These are phyloP conservation scores for Stephania japonica DNA, from an alignment of 164 flowering plant genomes.

Conservation along the genomic window DNA sequence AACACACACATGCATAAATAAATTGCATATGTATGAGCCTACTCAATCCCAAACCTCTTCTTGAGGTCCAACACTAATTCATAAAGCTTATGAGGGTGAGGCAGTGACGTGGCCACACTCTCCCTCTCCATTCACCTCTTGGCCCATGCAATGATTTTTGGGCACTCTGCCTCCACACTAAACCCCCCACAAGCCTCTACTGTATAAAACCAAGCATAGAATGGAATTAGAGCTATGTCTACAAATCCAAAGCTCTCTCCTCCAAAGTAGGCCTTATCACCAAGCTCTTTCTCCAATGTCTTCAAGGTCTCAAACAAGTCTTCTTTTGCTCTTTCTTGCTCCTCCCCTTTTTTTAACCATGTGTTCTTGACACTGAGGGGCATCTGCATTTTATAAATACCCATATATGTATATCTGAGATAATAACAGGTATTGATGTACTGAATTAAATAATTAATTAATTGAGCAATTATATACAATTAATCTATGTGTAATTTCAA, in stretches of 20 bases:
- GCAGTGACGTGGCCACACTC: slow-evolving; percentile 11
- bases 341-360: slow-evolving; percentile 7
- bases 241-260: slow-evolving; percentile 15
- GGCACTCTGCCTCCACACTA: slow-evolving; percentile 9
- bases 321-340: slow-evolving; percentile 7
- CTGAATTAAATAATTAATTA: too few species aligned
- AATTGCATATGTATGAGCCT: neutral
- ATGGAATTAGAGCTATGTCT: slow-evolving; percentile 10
- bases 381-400: neutral
- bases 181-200: slow-evolving; percentile 8
- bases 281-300: slow-evolving; percentile 15
- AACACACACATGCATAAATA: too few species aligned
- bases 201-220: slow-evolving; percentile 12
- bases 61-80: neutral
- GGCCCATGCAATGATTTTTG: slow-evolving; percentile 12
- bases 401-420: too few species aligned
- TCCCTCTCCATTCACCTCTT: slow-evolving; percentile 16
- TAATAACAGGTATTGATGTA: too few species aligned
- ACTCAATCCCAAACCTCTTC: slow-evolving; percentile 5
- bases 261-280: slow-evolving; percentile 12
- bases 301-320: slow-evolving; percentile 14
- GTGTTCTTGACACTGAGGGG: neutral
- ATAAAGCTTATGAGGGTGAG: slow-evolving; percentile 8
- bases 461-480: too few species aligned
- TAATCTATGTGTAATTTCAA: too few species aligned